Evolutionary conservation across 2,329 filamentous ascomycete genomes (phyloP).

Genomic region (Verticillium isaacii): DNA sequence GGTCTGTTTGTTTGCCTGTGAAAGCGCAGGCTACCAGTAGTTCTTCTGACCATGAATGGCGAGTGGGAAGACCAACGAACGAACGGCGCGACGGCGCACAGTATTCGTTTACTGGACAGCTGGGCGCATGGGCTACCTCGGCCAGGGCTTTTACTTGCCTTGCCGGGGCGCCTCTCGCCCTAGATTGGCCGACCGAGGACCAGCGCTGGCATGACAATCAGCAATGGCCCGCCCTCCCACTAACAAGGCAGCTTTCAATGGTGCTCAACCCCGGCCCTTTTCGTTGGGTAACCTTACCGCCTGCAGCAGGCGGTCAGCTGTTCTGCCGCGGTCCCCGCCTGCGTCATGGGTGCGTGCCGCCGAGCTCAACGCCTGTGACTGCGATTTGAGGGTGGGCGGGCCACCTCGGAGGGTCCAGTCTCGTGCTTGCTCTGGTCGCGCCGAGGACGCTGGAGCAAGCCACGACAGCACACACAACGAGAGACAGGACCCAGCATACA

Average conservation of each 20-base stretch:
- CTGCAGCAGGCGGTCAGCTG: constrained; percentile 2
- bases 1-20: background rate
- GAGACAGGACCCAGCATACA: background rate
- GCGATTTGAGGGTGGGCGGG: background rate
- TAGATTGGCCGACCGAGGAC: background rate
- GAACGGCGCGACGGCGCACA: too few species aligned
- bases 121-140: background rate
- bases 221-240: background rate
- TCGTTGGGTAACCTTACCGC: constrained; percentile 10
- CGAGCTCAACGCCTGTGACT: constrained; percentile 1
- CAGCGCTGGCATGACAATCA: background rate
- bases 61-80: too few species aligned
- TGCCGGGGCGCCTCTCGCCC: background rate
- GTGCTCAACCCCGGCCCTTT: constrained; percentile 14
- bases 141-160: background rate
- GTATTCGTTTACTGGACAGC: background rate
- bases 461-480: background rate
- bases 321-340: constrained; percentile 5
- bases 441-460: background rate
- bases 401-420: background rate
- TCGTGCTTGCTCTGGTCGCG: background rate
- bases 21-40: background rate
- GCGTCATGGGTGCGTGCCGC: background rate
- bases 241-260: background rate
- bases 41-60: background rate